phyloP scores from a whole-genome alignment of 371 early-diverging fungal species.

The Nematocida ausubeli region DNA sequence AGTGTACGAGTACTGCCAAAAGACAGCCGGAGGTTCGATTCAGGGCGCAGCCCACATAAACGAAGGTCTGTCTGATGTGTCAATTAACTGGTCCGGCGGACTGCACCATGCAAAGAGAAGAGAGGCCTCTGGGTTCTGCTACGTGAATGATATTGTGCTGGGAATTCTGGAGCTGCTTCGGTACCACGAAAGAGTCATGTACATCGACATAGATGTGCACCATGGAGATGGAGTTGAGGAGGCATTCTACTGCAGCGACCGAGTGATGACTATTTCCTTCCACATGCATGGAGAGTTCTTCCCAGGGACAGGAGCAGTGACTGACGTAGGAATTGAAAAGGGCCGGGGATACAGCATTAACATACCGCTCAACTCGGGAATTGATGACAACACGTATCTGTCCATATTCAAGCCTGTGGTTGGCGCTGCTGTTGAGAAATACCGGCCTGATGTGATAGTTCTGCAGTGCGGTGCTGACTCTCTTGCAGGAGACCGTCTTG shows the following conservation, averaged over 20 bases:
- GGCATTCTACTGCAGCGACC: slow-evolving; percentile 79
- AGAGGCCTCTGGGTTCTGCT: slow-evolving; percentile 87
- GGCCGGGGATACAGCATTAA: slow-evolving; percentile 73
- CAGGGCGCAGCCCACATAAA: slow-evolving; percentile 77
- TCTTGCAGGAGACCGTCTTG: slow-evolving; percentile 79
- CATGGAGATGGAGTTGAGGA: slow-evolving; percentile 90
- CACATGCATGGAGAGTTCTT: slow-evolving; percentile 90
- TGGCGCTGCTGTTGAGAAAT: slow-evolving; percentile 73
- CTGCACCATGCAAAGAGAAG: slow-evolving; percentile 86
- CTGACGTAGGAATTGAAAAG: slow-evolving; percentile 73
- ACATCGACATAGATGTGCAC: slow-evolving; percentile 88
- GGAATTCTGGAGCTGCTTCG: slow-evolving; percentile 78
- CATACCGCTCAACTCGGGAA: slow-evolving; percentile 81
- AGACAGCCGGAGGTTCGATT: slow-evolving; percentile 85
- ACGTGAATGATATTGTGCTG: slow-evolving; percentile 85
- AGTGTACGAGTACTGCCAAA: slow-evolving; percentile 84
- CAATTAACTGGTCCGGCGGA: slow-evolving; percentile 88
- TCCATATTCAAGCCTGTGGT: slow-evolving; percentile 78
- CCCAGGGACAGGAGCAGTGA: slow-evolving; percentile 80
- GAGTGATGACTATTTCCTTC: slow-evolving; percentile 83
- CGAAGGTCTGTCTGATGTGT: slow-evolving; percentile 74
- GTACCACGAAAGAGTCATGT: slow-evolving; percentile 73
- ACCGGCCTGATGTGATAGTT: slow-evolving; percentile 77
- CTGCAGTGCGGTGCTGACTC: slow-evolving; percentile 92
- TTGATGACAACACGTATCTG: slow-evolving; percentile 77